Evolutionary conservation across 1,139 yeast species (phyloP).

Genomic region (Pichia cactophila): DNA sequence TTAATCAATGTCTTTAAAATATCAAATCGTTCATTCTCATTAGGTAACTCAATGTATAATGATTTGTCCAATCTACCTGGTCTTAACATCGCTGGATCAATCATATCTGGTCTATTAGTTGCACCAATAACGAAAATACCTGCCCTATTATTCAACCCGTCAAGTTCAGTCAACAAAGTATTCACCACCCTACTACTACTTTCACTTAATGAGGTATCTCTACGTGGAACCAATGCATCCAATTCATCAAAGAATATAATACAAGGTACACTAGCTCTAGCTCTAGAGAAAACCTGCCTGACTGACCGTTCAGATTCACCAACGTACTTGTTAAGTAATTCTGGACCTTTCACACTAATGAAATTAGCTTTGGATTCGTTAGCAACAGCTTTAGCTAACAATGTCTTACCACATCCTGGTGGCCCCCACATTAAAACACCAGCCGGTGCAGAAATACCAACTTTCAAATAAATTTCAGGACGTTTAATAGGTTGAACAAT

Average conservation of each 20-base stretch:
- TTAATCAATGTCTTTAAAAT: conserved; percentile 71
- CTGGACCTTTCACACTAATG: conserved; percentile 94
- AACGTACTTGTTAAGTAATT: conserved; percentile 84
- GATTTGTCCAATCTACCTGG: conserved; percentile 97
- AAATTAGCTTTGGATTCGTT: conserved; percentile 94
- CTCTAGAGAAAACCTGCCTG: conserved; percentile 88
- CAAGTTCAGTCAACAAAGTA: conserved; percentile 86
- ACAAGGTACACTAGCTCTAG: conserved; percentile 92
- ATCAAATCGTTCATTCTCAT: conserved; percentile 67
- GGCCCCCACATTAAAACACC: conserved; percentile 99
- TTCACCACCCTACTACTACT: conserved; percentile 92
- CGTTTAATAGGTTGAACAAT: conserved; percentile 93
- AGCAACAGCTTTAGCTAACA: conserved; percentile 94
- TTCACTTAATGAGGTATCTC: conserved; percentile 83
- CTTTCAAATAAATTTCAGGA: conserved; percentile 83
- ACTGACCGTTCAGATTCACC: conserved; percentile 96
- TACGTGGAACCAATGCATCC: conserved; percentile 91
- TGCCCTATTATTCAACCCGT: conserved; percentile 85
- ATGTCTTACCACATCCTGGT: conserved; percentile 97
- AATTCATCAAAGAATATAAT: conserved; percentile 93
- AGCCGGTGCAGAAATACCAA: conserved; percentile 94
- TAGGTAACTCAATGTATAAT: conserved; percentile 82
- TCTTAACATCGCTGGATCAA: conserved; percentile 95
- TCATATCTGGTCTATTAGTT: conserved; percentile 96
- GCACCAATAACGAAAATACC: conserved; percentile 96